These are phyloP conservation scores for Candida tibetensis DNA, from an alignment of 805 yeast genomes.

Conservation along the genomic window DNA sequence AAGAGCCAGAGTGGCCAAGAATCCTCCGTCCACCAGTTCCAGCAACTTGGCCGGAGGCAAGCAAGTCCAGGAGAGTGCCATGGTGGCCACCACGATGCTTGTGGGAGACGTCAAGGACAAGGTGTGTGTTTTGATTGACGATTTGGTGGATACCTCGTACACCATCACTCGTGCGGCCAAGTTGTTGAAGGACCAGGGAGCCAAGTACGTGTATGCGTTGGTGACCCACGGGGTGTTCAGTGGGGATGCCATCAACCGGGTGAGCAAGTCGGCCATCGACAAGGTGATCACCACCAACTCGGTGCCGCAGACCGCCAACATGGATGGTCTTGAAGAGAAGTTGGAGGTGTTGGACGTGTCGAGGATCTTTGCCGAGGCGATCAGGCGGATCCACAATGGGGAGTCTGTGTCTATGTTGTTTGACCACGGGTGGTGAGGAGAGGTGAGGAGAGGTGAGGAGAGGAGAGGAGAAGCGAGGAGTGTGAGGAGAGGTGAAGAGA, in stretches of 20 bases:
- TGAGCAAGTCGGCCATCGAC: constrained; percentile 69
- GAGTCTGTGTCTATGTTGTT: constrained; percentile 92
- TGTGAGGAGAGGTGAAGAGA: too few species aligned
- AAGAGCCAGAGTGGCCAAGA: constrained; percentile 45
- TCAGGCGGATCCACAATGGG: constrained; percentile 94
- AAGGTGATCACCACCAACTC: constrained; percentile 86
- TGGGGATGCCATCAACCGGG: constrained; percentile 81
- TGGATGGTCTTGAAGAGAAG: constrained; percentile 49
- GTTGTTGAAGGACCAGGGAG: constrained; percentile 89
- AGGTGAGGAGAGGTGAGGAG: too few species aligned
- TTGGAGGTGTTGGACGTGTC: constrained; percentile 86
- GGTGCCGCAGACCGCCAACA: constrained; percentile 75
- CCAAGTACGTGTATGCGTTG: constrained; percentile 77
- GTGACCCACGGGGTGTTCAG: constrained; percentile 92
- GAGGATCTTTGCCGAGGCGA: constrained; percentile 87
- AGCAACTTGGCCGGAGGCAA: constrained; percentile 7
- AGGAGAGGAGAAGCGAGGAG: background rate
- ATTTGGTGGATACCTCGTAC: constrained; percentile 87
- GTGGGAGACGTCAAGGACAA: constrained; percentile 91
- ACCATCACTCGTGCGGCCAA: constrained; percentile 92
- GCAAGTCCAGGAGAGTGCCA: constrained; percentile 14
- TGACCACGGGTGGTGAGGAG: constrained; percentile 67
- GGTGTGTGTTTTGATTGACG: constrained; percentile 90
- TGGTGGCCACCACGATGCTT: constrained; percentile 83
- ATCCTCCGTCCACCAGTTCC: constrained; percentile 27